phyloP scores from a whole-genome alignment of 2,329 filamentous ascomycete genomes.

The Ploettnerulaceae sp. region DNA sequence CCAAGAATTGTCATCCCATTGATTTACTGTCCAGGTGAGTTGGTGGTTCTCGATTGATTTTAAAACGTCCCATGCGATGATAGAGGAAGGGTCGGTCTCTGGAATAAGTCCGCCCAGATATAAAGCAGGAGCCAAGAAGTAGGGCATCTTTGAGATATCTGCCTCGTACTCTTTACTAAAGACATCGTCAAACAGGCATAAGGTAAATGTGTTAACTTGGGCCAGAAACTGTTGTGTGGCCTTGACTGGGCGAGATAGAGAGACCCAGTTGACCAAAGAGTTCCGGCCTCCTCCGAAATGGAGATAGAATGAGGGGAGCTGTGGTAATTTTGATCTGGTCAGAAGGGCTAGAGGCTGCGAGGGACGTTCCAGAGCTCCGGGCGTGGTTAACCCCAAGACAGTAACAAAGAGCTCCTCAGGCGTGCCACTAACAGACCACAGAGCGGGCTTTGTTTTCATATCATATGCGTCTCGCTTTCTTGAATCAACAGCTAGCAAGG shows the following conservation, averaged over 20 bases:
- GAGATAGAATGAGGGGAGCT: conserved; percentile 63
- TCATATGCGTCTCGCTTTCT: conserved; percentile 70
- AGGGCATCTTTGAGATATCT: conserved; percentile 62
- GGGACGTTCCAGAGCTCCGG: conserved; percentile 50
- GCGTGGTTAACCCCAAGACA: conserved; percentile 53
- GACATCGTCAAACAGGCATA: conserved; percentile 73
- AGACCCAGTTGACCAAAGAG: conserved; percentile 51
- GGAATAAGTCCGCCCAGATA: conserved; percentile 6
- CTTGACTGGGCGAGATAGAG: conserved; percentile 41
- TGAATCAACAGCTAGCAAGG: conserved; percentile 71
- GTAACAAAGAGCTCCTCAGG: conserved; percentile 56
- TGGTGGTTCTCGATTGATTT: conserved; percentile 35
- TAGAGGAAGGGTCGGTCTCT: conserved; percentile 15
- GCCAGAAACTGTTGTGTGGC: conserved; percentile 43
- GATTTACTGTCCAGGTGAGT: conserved; percentile 37
- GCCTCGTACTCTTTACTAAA: conserved; percentile 83
- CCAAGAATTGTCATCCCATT: conserved; percentile 32
- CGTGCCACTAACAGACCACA: conserved; percentile 56
- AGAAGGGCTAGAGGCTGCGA: conserved; percentile 66
- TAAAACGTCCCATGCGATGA: conserved; percentile 62
- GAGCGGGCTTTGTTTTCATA: conserved; percentile 72
- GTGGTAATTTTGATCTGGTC: conserved; percentile 60
- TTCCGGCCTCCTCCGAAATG: conserved; percentile 62
- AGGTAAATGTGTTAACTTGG: conserved; percentile 64
- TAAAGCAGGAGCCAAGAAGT: conserved; percentile 68